Conservation (phyloP, 2,329 filamentous ascomycete genomes). For the Exophiala mesophila region DNA sequence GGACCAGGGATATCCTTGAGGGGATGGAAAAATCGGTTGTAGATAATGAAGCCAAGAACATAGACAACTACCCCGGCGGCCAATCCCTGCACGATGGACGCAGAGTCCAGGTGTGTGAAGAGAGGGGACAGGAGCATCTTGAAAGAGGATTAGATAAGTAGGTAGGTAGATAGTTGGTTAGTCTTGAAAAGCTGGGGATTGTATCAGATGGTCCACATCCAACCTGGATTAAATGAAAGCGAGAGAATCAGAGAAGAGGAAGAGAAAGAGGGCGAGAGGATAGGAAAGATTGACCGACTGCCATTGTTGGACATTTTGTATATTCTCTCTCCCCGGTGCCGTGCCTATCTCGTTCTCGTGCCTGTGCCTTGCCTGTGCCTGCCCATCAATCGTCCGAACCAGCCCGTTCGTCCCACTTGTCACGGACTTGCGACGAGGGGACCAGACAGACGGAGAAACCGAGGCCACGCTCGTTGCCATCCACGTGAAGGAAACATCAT, state of each 20-base stretch:
- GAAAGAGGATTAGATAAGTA: not conserved
- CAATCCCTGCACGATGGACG: conserved; percentile 3
- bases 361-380: too few relatives aligned
- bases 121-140: conserved; percentile 14
- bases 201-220: too few relatives aligned
- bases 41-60: conserved; percentile 11
- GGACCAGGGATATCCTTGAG: conserved; percentile 20
- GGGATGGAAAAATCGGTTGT: conserved; percentile 21
- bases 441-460: too few relatives aligned
- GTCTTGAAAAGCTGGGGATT: too few relatives aligned
- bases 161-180: not conserved
- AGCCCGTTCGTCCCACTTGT: too few relatives aligned
- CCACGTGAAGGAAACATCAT: too few relatives aligned
- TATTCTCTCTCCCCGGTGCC: too few relatives aligned
- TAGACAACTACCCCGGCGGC: conserved; percentile 5
- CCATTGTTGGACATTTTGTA: too few relatives aligned
- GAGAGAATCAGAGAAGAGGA: not conserved
- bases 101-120: conserved; percentile 5
- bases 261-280: not conserved
- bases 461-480: too few relatives aligned
- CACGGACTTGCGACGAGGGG: too few relatives aligned
- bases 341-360: too few relatives aligned
- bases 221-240: not conserved
- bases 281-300: not conserved
- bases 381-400: too few relatives aligned